phyloP scores from a whole-genome alignment of 2,329 filamentous ascomycete genomes.

The Neofusicoccum kwambonambiense region DNA sequence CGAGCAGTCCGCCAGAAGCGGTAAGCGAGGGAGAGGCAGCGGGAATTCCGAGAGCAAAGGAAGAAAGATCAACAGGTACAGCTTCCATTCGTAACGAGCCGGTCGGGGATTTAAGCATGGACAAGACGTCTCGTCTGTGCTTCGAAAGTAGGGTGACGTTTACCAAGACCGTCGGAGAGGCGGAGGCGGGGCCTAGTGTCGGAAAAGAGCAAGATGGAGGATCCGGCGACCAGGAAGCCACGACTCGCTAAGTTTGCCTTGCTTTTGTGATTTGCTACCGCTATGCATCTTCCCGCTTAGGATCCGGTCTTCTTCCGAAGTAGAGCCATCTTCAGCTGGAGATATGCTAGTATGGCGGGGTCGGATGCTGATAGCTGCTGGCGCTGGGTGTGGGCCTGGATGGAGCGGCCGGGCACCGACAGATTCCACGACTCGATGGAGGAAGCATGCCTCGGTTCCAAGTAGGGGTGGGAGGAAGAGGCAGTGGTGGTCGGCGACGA shows the following conservation, averaged over 20 bases:
- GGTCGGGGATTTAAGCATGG: neutral
- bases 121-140: neutral
- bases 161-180: neutral
- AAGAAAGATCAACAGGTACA: neutral
- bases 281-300: neutral
- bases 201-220: neutral
- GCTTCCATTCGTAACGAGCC: neutral
- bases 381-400: constrained; percentile 11
- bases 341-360: constrained; percentile 18
- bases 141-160: neutral
- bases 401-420: constrained; percentile 20
- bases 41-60: neutral
- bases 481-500: neutral
- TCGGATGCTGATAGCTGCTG: constrained; percentile 5
- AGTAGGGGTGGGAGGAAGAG: constrained; percentile 6
- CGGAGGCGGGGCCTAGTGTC: neutral
- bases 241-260: neutral
- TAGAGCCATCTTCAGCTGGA: constrained; percentile 19
- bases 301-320: constrained; percentile 9
- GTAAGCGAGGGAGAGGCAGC: neutral
- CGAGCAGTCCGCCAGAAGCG: neutral
- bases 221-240: neutral
- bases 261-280: neutral
- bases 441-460: constrained; percentile 12
- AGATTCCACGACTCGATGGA: constrained; percentile 20